Base-by-base conservation (phyloP, 768 basidiomycete species). In the Boletus sensibilis region DNA sequence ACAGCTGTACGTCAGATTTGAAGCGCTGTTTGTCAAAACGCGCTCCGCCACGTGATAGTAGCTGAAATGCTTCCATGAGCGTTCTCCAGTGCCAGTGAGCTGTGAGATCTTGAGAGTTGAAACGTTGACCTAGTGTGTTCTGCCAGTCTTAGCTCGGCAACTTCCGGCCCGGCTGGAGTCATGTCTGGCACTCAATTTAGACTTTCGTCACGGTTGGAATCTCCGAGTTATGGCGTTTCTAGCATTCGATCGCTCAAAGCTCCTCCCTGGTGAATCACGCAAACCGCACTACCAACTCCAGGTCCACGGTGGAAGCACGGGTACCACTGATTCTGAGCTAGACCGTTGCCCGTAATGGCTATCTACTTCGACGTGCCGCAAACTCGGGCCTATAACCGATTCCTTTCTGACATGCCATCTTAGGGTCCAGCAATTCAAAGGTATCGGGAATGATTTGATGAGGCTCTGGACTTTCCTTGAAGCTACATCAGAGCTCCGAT, bases 1-100 rank as follows among this genome's bases (percentile, higher is more conserved):
- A 95, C 8, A 91, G 72, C 29, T 80, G 68, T 9, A 89, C 81
- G 65, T 95, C 92, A 0, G 75, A 72, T 63, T 84, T 80, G 71
- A 88, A 94, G 31, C 79, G 77, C 39, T 75, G 76, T 74, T 91
- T 95, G 78, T 94, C 80, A 62, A 98, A 97, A 53, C 77, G 80
- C 1, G 81, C 82, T 1, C 93, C 92, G 34, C 95, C 95, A 16
- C 92, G 83, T 33, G 94, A 93, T 27, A 98, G 83, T 13, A 97
- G 72, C 60, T 88, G 89, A 71, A 98, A 98, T 5, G 92, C 87
- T 63, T 94, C 92, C 89, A 92, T 91, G 47, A 33, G 23, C 13
- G 42, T 57, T 43, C 9, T 40, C 55, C 6, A 21, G 27, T 48
- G 25, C 25, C 27, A 16, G 45, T 27, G 5, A 33, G 2, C 7